These are phyloP conservation scores for Patellaria atrata DNA, from an alignment of 495 filamentous ascomycete genomes.

Conservation along the genomic window DNA sequence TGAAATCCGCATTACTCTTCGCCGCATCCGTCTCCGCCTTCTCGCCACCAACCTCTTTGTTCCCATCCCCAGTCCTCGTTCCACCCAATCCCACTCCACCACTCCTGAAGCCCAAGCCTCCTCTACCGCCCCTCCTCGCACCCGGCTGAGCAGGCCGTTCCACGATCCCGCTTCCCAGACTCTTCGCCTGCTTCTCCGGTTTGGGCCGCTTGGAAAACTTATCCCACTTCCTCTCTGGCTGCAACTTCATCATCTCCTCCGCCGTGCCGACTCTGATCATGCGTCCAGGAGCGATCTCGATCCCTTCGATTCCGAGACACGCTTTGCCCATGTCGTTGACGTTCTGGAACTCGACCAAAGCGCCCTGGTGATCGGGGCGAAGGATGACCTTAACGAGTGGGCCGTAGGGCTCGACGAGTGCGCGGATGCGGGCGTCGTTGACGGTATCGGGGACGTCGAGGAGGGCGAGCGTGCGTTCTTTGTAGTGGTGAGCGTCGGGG, in stretches of 20 bases:
- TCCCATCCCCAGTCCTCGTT: not conserved
- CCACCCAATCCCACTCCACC: slow-evolving; percentile 10
- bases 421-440: slow-evolving; percentile 47
- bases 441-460: slow-evolving; percentile 52
- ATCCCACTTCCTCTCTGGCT: slow-evolving; percentile 38
- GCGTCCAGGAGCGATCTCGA: slow-evolving; percentile 49
- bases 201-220: slow-evolving; percentile 33
- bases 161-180: slow-evolving; percentile 1
- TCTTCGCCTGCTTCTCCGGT: slow-evolving; percentile 30
- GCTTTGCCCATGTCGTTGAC: slow-evolving; percentile 61
- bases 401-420: slow-evolving; percentile 46
- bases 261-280: slow-evolving; percentile 54
- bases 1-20: slow-evolving; percentile 86
- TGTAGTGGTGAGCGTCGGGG: not conserved
- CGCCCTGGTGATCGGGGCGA: slow-evolving; percentile 68
- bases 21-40: slow-evolving; percentile 14
- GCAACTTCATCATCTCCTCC: slow-evolving; percentile 46
- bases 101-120: slow-evolving; percentile 21
- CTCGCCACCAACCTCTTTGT: slow-evolving; percentile 4
- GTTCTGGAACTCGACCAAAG: slow-evolving; percentile 67
- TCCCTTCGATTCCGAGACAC: slow-evolving; percentile 53
- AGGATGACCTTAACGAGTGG: slow-evolving; percentile 40
- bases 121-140: slow-evolving; percentile 28
- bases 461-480: slow-evolving; percentile 32
- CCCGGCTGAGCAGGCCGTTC: slow-evolving; percentile 39